Base-by-base conservation (phyloP, 441 rosid species). In the Erysimum pusillum region DNA sequence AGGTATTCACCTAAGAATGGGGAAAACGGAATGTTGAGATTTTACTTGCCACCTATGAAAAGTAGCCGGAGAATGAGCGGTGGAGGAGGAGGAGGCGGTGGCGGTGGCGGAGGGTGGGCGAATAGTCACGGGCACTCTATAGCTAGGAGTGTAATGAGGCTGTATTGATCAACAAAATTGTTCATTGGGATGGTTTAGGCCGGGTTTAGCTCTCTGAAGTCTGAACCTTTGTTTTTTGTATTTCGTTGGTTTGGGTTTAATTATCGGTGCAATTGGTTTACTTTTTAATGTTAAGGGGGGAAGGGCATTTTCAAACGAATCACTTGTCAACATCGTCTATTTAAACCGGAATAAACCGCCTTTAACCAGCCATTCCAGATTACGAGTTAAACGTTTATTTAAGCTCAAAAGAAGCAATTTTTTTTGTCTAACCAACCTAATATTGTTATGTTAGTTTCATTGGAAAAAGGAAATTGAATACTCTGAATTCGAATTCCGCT, bases 11-110 rank as follows among this genome's bases (percentile, higher is more conserved):
- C 98, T 1, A 93, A 85, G 83, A 77, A 80, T 74, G 79, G 90
- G 2, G 98, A 94, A 6, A 91, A 89, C 63, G 99, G 98, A 62
- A 78, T 93, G 83, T 83, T 91, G 81, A 87, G 91, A 75, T 96
- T 93, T 75, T 91, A 92, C 85, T 80, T 87, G 87, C 89, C 96
- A 4, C 88, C 97, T 56, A 10, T 88, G 93, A 85, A 89, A 73
- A 79, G 73, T 70, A 74, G 82, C 39, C 73, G 79, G 73, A 75
- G 79, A 69, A 17, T 70, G 59, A 79, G 34, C 52, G 57, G 57
- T 9, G 73, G 22, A 0, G 79, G 69, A 31, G 81, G 81, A 10
- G 80, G 68, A 1, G 67, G 42, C 0, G 58, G 74, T 0, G 90
- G 93, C 53, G 69, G 65, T 2, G 56, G 73, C 0, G 90, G 93